phyloP scores from a whole-genome alignment of 2,329 filamentous ascomycete species.

The Colletotrichum lupini region DNA sequence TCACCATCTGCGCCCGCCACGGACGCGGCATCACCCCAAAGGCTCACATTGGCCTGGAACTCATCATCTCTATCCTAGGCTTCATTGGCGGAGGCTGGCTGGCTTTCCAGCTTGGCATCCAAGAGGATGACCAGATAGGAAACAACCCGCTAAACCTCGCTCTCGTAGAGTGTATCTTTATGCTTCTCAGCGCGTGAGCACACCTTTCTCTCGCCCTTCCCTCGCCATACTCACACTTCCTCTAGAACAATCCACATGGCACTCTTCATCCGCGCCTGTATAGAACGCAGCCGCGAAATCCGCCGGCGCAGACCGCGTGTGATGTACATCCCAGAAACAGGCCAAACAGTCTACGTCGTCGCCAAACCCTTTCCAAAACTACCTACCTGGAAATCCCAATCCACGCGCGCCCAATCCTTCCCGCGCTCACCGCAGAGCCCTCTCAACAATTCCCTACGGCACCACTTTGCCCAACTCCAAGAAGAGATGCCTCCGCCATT shows the following conservation, averaged over 20 bases:
- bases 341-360: slow-evolving; percentile 38
- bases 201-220: background rate
- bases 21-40: slow-evolving; percentile 41
- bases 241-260: slow-evolving; percentile 38
- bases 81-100: background rate
- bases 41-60: slow-evolving; percentile 42
- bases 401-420: background rate
- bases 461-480: background rate
- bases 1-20: slow-evolving; percentile 39
- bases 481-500: slow-evolving; percentile 7
- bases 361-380: slow-evolving; percentile 34
- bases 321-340: slow-evolving; percentile 39
- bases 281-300: slow-evolving; percentile 38
- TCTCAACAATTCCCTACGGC: background rate
- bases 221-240: background rate
- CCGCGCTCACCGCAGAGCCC: slow-evolving; percentile 2
- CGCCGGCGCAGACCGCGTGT: slow-evolving; percentile 35
- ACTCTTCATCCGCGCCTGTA: slow-evolving; percentile 43
- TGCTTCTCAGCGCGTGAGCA: slow-evolving; percentile 11
- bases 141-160: background rate
- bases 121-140: background rate
- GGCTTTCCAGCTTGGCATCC: background rate
- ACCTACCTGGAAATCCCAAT: slow-evolving; percentile 7
- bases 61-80: slow-evolving; percentile 36
- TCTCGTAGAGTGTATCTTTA: slow-evolving; percentile 4